Evolutionary conservation across 371 early-diverging fungal species (phyloP).

Genomic region (Mucor plumbeus): DNA sequence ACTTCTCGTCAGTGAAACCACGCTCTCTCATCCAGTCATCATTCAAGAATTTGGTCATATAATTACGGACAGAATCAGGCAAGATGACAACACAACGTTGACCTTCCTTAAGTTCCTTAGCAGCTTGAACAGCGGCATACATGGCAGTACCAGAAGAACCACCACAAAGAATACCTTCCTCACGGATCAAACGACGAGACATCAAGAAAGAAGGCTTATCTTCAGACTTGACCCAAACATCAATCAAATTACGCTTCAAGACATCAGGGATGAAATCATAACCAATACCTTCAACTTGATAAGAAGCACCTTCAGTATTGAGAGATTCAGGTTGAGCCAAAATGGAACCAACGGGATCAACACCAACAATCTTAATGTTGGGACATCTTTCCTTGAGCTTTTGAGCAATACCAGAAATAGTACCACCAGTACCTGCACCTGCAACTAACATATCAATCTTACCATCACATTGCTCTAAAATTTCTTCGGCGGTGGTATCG

Average conservation of each 20-base stretch:
- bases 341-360: constrained; percentile 94
- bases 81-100: constrained; percentile 85
- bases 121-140: constrained; percentile 75
- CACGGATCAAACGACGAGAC: constrained; percentile 94
- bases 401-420: constrained; percentile 92
- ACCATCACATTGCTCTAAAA: constrained; percentile 83
- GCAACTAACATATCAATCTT: constrained; percentile 96
- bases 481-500: constrained; percentile 90
- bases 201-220: constrained; percentile 94
- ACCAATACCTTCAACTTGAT: constrained; percentile 96
- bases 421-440: constrained; percentile 97
- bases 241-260: constrained; percentile 81
- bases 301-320: constrained; percentile 65
- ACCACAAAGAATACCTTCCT: constrained; percentile 94
- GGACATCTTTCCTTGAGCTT: constrained; percentile 94
- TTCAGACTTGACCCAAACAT: constrained; percentile 93
- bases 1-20: constrained; percentile 70
- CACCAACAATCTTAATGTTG: constrained; percentile 85
- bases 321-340: constrained; percentile 88
- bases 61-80: constrained; percentile 97
- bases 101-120: constrained; percentile 83
- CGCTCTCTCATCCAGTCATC: constrained; percentile 94
- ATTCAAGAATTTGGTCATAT: constrained; percentile 96
- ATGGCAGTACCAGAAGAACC: constrained; percentile 96
- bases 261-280: constrained; percentile 97